Evolutionary conservation across 352 stramenopile species (phyloP), one percentile per base, ranked within the genome.

Genomic region (Phytopythium ostracodes): DNA sequence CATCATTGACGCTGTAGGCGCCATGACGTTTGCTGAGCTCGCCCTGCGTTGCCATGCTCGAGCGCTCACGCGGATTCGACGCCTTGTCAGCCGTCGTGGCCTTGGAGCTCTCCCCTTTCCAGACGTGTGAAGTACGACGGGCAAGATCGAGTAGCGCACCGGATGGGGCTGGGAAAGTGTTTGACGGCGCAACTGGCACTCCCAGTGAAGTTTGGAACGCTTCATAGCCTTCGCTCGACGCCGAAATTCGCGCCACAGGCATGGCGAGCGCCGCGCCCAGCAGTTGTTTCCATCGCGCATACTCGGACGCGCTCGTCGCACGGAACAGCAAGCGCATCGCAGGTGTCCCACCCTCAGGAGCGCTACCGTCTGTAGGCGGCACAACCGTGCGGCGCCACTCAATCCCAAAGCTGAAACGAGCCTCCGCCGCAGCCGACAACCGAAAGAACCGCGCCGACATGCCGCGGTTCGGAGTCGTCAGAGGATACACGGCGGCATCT

Each of bases 281-380:
- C 29, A 24, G 20, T 18, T 56, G 50, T 18, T 56, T 56, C 50
- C 50, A 56, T 4, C 29, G 50, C 18, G 50, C 50, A 12, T 56
- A 56, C 9, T 56, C 50, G 27, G 18, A 42, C 29, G 50, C 50
- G 29, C n/a, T 56, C 4, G 27, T 42, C n/a, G 50, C 50, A 25
- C 50, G 29, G 18, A 56, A 56, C 11, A 27, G 20, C 8, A 56
- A 2, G 11, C n/a, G 27, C n/a, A 27, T 7, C 17, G 2, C 5
- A 9, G 50, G 17, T 29, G 5, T 33, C 22, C n/a, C 22, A 17
- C 4, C 35, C 22, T 12, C 33, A 7, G 24, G 4, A 12, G 22
- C 3, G 12, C 10, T 14, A n/a, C 24, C 29, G 5, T 17, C 29
- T 43, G 11, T 18, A 17, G 25, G 17, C 25, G 17, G 2, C 9